phyloP scores from a whole-genome alignment of 306 rosid species.

The Dryas octopetala region DNA sequence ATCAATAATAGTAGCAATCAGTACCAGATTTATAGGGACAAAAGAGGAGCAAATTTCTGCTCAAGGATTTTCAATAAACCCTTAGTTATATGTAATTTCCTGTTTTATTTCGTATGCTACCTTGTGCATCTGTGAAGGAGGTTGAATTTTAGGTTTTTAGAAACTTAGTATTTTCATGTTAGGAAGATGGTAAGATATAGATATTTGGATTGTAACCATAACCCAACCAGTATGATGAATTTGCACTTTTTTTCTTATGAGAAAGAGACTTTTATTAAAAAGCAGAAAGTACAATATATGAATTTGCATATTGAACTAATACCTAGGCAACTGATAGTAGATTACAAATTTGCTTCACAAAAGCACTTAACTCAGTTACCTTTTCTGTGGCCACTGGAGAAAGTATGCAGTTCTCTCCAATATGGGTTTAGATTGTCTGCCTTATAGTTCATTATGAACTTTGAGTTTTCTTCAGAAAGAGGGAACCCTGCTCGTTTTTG shows the following conservation, averaged over 20 bases:
- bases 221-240: neutral
- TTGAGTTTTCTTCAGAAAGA: neutral
- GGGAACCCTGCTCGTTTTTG: neutral
- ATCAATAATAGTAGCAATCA: neutral
- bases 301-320: neutral
- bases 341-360: neutral
- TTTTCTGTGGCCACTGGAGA: neutral
- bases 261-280: no score
- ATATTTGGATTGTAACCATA: neutral
- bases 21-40: neutral
- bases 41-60: neutral
- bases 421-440: neutral
- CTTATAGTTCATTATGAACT: neutral
- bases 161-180: neutral
- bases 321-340: neutral
- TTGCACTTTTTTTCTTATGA: neutral
- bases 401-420: neutral
- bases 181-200: neutral
- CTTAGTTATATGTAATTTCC: neutral
- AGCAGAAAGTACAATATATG: no score
- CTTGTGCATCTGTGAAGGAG: neutral
- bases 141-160: neutral
- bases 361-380: neutral
- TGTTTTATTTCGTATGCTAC: neutral
- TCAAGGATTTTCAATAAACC: neutral